Conservation (phyloP, 352 stramenopile genomes). For the Phytophthora sansomeana region DNA sequence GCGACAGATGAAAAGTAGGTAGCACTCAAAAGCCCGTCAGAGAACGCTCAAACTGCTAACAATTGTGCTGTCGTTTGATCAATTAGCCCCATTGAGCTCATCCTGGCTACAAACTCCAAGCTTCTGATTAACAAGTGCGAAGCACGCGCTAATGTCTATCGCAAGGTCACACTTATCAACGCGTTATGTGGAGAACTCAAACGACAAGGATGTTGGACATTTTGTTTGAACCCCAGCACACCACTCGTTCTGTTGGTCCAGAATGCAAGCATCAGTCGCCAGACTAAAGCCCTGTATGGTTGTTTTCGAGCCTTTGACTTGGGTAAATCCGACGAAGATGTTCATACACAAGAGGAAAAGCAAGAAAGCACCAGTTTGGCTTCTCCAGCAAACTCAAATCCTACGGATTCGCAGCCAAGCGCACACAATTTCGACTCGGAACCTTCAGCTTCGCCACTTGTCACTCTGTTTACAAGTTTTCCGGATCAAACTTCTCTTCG, state of each 20-base stretch:
- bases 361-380: neutral
- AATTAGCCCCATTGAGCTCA: conserved; percentile 49
- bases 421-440: neutral
- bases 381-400: neutral
- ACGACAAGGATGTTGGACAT: conserved; percentile 57
- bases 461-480: conserved; percentile 58
- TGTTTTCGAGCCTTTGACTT: conserved; percentile 41
- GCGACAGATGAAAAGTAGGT: conserved; percentile 56
- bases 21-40: neutral
- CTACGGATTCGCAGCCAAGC: too few relatives aligned
- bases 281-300: conserved; percentile 49
- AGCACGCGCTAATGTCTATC: conserved; percentile 31
- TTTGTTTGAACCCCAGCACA: conserved; percentile 33
- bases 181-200: conserved; percentile 52
- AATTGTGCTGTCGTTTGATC: conserved; percentile 5
- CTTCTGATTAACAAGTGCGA: conserved; percentile 49
- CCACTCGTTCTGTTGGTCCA: conserved; percentile 55
- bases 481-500: conserved; percentile 40
- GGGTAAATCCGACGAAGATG: conserved; percentile 21
- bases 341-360: conserved; percentile 13
- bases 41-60: neutral
- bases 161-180: conserved; percentile 40
- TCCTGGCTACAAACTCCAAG: conserved; percentile 59
- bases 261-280: conserved; percentile 45
- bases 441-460: conserved; percentile 3